phyloP scores from a whole-genome alignment of 2,329 filamentous ascomycete genomes.

The Rhytidhysteron rufulum region DNA sequence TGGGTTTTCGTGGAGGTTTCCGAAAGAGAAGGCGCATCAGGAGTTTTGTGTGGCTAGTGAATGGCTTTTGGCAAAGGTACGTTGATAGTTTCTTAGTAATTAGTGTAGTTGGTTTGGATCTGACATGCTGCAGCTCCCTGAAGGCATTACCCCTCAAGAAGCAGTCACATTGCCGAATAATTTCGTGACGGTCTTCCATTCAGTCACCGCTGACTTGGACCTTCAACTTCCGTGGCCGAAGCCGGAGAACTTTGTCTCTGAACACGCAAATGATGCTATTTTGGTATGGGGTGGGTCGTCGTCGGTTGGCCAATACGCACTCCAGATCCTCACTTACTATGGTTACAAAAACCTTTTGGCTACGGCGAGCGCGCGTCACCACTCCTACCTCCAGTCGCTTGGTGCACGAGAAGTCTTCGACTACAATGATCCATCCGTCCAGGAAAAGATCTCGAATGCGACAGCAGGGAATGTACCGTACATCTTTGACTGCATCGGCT shows the following conservation, averaged over 20 bases:
- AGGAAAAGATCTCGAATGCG: conserved; percentile 22
- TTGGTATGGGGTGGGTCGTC: conserved; percentile 45
- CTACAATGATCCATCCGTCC: conserved; percentile 32
- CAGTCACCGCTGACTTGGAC: conserved; percentile 48
- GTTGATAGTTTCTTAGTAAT: conserved; percentile 2
- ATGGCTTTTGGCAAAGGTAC: conserved; percentile 38
- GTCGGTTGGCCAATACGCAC: conserved; percentile 40
- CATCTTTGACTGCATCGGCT: conserved; percentile 32
- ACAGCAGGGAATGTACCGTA: conserved; percentile 17
- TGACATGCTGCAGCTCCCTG: conserved; percentile 35
- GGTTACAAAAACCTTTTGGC: conserved; percentile 37
- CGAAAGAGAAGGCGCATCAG: conserved; percentile 53
- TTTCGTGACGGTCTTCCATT: conserved; percentile 56
- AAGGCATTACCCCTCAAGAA: conserved; percentile 39
- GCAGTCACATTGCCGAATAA: conserved; percentile 56
- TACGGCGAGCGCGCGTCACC: conserved; percentile 38
- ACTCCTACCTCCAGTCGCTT: conserved; percentile 33
- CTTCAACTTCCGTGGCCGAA: conserved; percentile 57
- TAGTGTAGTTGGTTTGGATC: too few species aligned
- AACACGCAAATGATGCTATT: conserved; percentile 27
- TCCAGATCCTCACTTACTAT: conserved; percentile 41
- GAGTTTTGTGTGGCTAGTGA: conserved; percentile 52
- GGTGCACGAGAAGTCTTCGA: conserved; percentile 40
- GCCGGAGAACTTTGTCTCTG: conserved; percentile 37
- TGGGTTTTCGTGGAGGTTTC: conserved; percentile 49